Percentiles rank a stretch among this genome's conserved stretches.
Conservation (phyloP, 768 basidiomycete genomes). For the Xerocomus brunneocitrinus region DNA sequence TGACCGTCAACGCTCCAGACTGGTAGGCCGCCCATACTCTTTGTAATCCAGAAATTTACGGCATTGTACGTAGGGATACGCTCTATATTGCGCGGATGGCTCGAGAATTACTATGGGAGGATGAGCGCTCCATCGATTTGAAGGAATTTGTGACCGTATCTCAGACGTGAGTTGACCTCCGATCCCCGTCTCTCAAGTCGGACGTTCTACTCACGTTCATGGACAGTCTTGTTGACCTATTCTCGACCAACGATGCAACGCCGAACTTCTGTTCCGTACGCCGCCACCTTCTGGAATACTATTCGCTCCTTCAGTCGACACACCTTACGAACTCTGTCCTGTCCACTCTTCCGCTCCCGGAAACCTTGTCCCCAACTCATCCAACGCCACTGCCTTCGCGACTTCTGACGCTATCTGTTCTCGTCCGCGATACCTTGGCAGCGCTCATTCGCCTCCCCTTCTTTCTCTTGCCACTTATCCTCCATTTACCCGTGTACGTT, state of each 20-base stretch:
- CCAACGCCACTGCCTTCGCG: conserved; percentile 76
- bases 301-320: conserved; percentile 77
- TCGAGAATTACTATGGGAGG: conserved; percentile 87
- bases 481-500: conserved; percentile 82
- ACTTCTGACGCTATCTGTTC: conserved; percentile 69
- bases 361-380: conserved; percentile 72
- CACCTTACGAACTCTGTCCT: conserved; percentile 83
- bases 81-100: conserved; percentile 90
- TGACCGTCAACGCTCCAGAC: conserved; percentile 89
- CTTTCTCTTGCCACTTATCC: conserved; percentile 79
- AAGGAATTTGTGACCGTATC: conserved; percentile 80
- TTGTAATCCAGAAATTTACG: conserved; percentile 14
- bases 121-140: conserved; percentile 69
- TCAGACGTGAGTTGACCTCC: conserved; percentile 69
- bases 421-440: conserved; percentile 73
- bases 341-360: conserved; percentile 78
- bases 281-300: conserved; percentile 76
- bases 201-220: conserved; percentile 22
- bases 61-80: conserved; percentile 63
- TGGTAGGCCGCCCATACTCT: conserved; percentile 58
- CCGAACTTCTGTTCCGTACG: conserved; percentile 59
- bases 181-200: conserved; percentile 16
- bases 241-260: conserved; percentile 63
- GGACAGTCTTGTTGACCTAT: conserved; percentile 81
- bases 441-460: conserved; percentile 77